Evolutionary conservation across 1,284 basidiomycete species (phyloP), one percentile per base, ranked within the genome.

Genomic region (Boletellus deceptivus): DNA sequence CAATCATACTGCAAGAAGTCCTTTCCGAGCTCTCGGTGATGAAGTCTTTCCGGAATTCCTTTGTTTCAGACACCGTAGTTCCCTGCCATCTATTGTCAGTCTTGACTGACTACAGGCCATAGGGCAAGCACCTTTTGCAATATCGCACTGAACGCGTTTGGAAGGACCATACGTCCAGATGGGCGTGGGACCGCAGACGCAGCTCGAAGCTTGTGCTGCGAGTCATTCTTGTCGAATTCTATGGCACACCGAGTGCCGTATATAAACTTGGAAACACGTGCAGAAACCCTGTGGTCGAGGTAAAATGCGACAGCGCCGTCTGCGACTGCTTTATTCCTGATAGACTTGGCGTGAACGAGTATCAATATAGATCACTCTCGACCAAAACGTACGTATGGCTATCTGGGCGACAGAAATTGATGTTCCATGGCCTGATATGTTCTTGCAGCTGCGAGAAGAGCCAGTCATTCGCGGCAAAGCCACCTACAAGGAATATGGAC

Each of bases 341-440:
- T 9, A 11, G 11, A 33, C 44, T 36, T 24, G 1, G 11, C 24
- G 14, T 49, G 3, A 35, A 25, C 2, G 6, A n/a, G 14, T 45
- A 36, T 18, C 17, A 40, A 48, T 2, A n/a, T 11, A 9, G 18
- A 14, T 35, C 29, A 0, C 29, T 31, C 29, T 31, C 6, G 16
- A 38, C 37, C 1, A 10, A 17, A 14, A 57, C 74, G 49, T 48
- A 78, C 78, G 73, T 71, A 50, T 76, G 71, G 22, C 63, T 71
- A 42, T 79, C 76, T 13, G 77, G 78, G 3, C 77, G 70, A 52
- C 67, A 68, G 31, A 80, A 63, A 1, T 55, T 57, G 37, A 77
- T 46, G 1, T 63, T 63, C 58, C 72, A 11, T 34, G 61, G 47
- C 6, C 46, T 49, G 13, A 75, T 55, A 11, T 60, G 53, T 0